Percentiles rank a stretch among this genome's conserved stretches.
These are phyloP conservation scores for Cryptosporidium sp. DNA, from an alignment of 169 alveolate species.

Conservation along the genomic window DNA sequence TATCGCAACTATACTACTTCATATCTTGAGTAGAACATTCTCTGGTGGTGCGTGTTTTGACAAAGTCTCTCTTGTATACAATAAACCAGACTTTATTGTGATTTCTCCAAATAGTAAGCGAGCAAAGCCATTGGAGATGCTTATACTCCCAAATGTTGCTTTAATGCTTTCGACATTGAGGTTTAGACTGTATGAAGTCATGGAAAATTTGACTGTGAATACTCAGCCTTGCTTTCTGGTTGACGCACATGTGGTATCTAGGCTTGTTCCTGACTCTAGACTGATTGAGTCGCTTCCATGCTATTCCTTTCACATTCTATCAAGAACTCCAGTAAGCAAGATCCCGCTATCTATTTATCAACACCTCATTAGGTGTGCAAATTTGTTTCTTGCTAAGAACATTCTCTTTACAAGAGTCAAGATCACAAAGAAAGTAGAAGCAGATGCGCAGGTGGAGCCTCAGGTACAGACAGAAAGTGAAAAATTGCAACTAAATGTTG, in stretches of 20 bases:
- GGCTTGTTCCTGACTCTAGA: conserved; percentile 36
- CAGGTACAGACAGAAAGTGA: background rate
- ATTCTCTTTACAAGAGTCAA: conserved; percentile 22
- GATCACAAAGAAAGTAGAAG: background rate
- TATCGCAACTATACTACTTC: conserved; percentile 50
- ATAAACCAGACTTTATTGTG: conserved; percentile 54
- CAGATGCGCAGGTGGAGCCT: background rate
- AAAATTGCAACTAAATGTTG: background rate
- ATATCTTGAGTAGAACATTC: conserved; percentile 52
- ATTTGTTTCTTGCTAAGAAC: conserved; percentile 10
- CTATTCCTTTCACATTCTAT: conserved; percentile 47
- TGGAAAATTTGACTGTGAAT: conserved; percentile 24
- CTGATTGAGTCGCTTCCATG: conserved; percentile 14
- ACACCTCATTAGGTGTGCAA: conserved; percentile 7
- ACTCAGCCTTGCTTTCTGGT: conserved; percentile 51
- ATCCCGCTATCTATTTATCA: conserved; percentile 35
- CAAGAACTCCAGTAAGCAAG: conserved; percentile 62
- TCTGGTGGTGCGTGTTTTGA: conserved; percentile 73
- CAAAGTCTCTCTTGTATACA: conserved; percentile 52
- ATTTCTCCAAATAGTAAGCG: conserved; percentile 65
- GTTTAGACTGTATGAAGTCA: conserved; percentile 49
- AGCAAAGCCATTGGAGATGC: conserved; percentile 71
- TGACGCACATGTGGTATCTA: conserved; percentile 69
- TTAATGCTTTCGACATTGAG: conserved; percentile 65
- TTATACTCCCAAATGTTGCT: conserved; percentile 64